Conservation (phyloP, 202 grass and related monocot genomes). For the Elaeis oleifera region DNA sequence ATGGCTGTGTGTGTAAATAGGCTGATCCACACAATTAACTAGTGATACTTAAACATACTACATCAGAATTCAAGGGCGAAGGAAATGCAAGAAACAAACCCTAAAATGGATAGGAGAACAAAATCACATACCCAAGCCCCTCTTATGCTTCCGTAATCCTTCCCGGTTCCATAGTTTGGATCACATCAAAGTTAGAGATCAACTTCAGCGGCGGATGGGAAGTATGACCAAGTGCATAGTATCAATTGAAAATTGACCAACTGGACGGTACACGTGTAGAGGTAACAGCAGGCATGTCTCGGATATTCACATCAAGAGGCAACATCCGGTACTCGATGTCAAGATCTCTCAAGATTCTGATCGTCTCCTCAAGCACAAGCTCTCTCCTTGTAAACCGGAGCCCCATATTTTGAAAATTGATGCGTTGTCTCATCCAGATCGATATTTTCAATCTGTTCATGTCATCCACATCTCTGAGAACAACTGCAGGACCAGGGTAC, state of each 20-base stretch:
- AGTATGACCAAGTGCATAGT: no score
- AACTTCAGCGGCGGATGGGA: no score
- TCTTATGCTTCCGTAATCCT: no score
- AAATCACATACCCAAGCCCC: no score
- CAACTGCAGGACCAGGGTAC: slow-evolving; percentile 48
- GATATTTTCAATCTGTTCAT: slow-evolving; percentile 74
- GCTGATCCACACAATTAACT: no score
- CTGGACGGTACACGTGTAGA: slow-evolving; percentile 63
- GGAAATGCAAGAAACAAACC: no score
- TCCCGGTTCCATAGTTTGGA: no score
- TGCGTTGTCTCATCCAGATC: slow-evolving; percentile 64
- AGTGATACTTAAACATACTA: no score
- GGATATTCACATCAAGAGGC: slow-evolving; percentile 68
- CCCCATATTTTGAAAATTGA: slow-evolving; percentile 83
- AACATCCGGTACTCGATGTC: slow-evolving; percentile 79
- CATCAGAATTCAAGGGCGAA: no score
- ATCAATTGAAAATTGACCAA: slow-evolving; percentile 35
- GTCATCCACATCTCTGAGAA: slow-evolving; percentile 60
- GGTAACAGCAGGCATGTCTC: slow-evolving; percentile 37
- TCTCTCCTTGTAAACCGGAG: slow-evolving; percentile 56
- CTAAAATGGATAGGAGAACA: no score
- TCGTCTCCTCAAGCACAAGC: slow-evolving; percentile 72
- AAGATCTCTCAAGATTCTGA: slow-evolving; percentile 57
- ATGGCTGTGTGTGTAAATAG: no score
- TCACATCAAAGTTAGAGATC: no score